Conservation (phyloP, 306 rosid species). For the Prunus campanulata region DNA sequence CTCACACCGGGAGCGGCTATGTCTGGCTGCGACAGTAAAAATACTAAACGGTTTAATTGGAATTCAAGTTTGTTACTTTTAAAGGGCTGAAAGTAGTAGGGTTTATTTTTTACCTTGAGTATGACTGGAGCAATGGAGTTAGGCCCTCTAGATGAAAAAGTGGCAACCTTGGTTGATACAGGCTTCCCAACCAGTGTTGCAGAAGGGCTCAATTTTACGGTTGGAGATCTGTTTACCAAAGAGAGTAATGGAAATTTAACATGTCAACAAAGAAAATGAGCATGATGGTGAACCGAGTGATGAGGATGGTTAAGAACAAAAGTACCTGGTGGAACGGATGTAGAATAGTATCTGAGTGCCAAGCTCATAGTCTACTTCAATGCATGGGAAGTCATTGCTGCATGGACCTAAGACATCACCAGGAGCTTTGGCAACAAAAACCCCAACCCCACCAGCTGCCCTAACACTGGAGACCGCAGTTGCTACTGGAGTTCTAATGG, state of each 20-base stretch:
- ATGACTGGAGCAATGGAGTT: constrained; percentile 43
- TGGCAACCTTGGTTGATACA: constrained; percentile 34
- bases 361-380: constrained; percentile 24
- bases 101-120: too few species aligned
- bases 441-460: constrained; percentile 28
- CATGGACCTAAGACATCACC: constrained; percentile 16
- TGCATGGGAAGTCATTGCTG: constrained; percentile 16
- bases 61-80: too few species aligned
- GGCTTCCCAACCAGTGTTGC: constrained; percentile 38
- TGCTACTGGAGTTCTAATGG: not conserved
- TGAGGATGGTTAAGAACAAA: not conserved
- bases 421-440: constrained; percentile 29
- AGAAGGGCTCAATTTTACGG: constrained; percentile 25
- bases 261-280: not conserved
- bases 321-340: constrained; percentile 16
- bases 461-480: constrained; percentile 17
- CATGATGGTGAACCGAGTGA: not conserved
- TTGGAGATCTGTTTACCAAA: constrained; percentile 10
- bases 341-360: constrained; percentile 28
- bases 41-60: too few species aligned
- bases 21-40: constrained; percentile 25
- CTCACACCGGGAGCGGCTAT: constrained; percentile 38
- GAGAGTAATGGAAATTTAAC: not conserved
- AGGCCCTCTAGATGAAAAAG: constrained; percentile 58
- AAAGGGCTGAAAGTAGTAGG: too few species aligned